Percentiles rank a stretch among this genome's conserved stretches.
Conservation (phyloP, 768 basidiomycete species). For the Mycena olivaceomarginata region DNA sequence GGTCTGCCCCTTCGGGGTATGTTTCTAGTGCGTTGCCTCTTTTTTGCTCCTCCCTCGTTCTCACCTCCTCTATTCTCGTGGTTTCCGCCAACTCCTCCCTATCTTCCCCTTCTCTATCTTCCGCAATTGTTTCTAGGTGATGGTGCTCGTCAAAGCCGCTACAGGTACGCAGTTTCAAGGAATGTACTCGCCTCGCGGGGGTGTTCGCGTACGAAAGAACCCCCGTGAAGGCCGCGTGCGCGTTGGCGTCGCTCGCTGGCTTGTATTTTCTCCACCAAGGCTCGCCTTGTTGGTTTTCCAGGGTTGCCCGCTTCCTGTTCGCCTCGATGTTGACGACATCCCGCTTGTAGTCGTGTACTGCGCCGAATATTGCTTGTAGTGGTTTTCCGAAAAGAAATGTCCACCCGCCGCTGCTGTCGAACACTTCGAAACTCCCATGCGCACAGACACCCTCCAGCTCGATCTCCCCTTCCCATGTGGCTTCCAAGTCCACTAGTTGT, state of each 20-base stretch:
- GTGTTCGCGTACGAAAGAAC: too few relatives aligned
- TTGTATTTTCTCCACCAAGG: background rate
- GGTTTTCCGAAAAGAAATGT: constrained; percentile 43
- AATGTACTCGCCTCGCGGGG: background rate
- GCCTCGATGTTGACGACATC: background rate
- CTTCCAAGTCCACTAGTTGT: too few relatives aligned
- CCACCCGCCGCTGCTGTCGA: constrained; percentile 46
- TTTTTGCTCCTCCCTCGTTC: background rate
- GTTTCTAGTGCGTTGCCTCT: background rate
- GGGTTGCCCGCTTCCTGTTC: background rate
- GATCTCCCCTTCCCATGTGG: constrained; percentile 44
- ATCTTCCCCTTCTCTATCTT: too few relatives aligned
- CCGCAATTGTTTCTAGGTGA: background rate
- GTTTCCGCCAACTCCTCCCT: too few relatives aligned
- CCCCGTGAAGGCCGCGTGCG: too few relatives aligned
- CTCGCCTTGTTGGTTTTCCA: background rate
- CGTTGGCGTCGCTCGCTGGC: too few relatives aligned
- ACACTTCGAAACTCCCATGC: constrained; percentile 45
- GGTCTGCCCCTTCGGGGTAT: too few relatives aligned
- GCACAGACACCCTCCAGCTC: constrained; percentile 31
- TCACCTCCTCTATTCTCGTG: too few relatives aligned
- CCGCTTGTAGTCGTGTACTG: too few relatives aligned
- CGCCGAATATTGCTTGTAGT: constrained; percentile 33
- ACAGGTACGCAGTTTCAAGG: too few relatives aligned
- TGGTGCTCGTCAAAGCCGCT: too few relatives aligned